Evolutionary conservation across 495 filamentous ascomycete species (phyloP), one percentile per base, ranked within the genome.

Genomic region (Podospora australis): DNA sequence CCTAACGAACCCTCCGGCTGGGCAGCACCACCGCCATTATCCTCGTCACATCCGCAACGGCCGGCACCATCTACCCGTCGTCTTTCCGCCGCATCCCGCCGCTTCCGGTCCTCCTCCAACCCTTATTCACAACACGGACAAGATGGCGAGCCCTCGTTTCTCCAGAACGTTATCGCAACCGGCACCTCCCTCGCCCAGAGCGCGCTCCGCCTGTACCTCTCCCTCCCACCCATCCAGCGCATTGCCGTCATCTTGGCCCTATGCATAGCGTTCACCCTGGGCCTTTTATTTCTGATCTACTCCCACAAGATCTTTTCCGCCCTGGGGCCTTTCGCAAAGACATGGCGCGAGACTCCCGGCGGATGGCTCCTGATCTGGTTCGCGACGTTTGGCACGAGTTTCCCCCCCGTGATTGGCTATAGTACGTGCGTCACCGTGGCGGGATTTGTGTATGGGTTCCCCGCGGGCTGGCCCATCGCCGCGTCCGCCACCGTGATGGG

Each of bases 381-480:
- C 1, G 66, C 88, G 58, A 86, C 83, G 16, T 91, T 90, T 59
- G 64, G 79, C 25, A 81, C 84, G 7, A 88, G 84, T 1, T 95
- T 98, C 64, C 92, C 92, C 2, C 92, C 92, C 2, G 60, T 96
- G 50, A 85, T 98, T 56, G 92, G 92, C 6, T 96, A 95, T 71
- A 86, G 83, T 22, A 87, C 86, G 0, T 81, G 82, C 49, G 76
- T 94, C n/a, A 96, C 89, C 1, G 72, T 95, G 22, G 71, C 87
- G 10, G 92, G 92, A 0, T 96, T 96, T 61, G 80, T 98, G n/a
- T 98, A 88, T 69, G 94, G 90, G 0, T 83, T 96, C 53, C 89
- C 90, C 51, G 78, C 80, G 55, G 92, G 92, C 39, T 98, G 92
- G 92, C 78, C 87, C 48, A 82, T 98, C 38, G 83, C 86, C 30